A percentile compares a stretch with the other conserved stretches of the same genome.
Conservation (phyloP, 1,284 basidiomycete genomes). For the Binderoboletus segoi region DNA sequence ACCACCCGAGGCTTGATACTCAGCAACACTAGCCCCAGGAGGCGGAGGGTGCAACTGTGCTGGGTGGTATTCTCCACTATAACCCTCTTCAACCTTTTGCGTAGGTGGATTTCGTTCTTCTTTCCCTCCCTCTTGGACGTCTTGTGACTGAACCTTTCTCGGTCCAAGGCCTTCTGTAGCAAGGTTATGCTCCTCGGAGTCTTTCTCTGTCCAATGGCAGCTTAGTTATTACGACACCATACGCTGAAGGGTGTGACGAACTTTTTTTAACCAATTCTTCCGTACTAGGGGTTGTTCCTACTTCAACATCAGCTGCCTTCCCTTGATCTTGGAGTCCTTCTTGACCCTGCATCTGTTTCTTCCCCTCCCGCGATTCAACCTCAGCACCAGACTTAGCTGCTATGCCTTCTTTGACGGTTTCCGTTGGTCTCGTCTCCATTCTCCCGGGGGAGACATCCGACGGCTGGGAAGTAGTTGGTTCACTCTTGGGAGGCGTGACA, state of each 20-base stretch:
- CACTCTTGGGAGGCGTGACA: background rate
- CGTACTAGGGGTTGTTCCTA: background rate
- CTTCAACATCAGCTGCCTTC: background rate
- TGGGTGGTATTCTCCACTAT: slow-evolving; percentile 30
- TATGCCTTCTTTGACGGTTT: background rate
- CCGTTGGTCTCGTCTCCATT: background rate
- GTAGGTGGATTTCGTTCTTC: background rate
- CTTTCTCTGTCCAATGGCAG: background rate
- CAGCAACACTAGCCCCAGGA: slow-evolving; percentile 19
- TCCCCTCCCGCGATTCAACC: background rate
- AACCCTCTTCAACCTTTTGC: background rate
- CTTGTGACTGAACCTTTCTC: background rate
- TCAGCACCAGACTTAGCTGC: background rate
- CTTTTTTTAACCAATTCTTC: slow-evolving; percentile 6
- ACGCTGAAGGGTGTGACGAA: background rate
- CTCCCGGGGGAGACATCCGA: background rate
- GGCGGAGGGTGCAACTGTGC: slow-evolving; percentile 32
- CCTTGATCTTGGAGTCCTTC: background rate
- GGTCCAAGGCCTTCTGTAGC: background rate
- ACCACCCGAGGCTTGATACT: slow-evolving; percentile 5
- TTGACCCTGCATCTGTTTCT: background rate
- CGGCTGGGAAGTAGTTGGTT: background rate
- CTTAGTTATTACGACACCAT: background rate
- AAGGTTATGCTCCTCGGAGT: background rate
- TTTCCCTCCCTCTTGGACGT: background rate